phyloP scores from a whole-genome alignment of 1,284 basidiomycete species.

The Irpex lacteus region DNA sequence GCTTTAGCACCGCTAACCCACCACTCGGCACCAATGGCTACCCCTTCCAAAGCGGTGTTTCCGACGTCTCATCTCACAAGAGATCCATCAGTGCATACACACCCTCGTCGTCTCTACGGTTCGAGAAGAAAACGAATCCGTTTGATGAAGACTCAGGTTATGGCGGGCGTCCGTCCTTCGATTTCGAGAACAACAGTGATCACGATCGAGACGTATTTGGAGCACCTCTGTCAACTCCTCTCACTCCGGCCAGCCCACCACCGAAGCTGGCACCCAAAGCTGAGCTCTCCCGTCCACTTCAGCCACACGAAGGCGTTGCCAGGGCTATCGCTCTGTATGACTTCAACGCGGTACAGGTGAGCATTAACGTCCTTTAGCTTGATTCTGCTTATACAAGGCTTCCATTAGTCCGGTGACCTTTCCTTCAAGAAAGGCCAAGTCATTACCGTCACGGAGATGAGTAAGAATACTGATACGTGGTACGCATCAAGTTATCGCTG shows the following conservation, averaged over 20 bases:
- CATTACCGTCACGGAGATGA: constrained; percentile 73
- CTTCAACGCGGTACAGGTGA: constrained; percentile 70
- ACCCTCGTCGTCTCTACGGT: constrained; percentile 15
- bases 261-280: constrained; percentile 45
- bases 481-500: constrained; percentile 28
- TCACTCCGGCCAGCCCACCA: constrained; percentile 13
- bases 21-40: constrained; percentile 17
- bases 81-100: constrained; percentile 38
- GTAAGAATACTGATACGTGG: constrained; percentile 79
- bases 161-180: constrained; percentile 10
- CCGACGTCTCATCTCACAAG: constrained; percentile 30
- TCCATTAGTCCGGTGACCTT: constrained; percentile 70
- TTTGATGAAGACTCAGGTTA: constrained; percentile 17
- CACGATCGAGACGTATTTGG: constrained; percentile 16
- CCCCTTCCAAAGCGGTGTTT: constrained; percentile 19
- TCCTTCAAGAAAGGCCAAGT: constrained; percentile 85
- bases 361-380: constrained; percentile 16
- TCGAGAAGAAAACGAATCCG: constrained; percentile 18
- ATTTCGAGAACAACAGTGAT: constrained; percentile 22
- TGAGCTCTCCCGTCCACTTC: constrained; percentile 45
- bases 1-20: constrained; percentile 17
- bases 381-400: background rate
- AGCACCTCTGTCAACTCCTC: constrained; percentile 10
- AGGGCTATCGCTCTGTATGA: constrained; percentile 80
- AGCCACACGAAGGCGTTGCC: constrained; percentile 57